Base-by-base conservation (phyloP, 1,139 yeast species). In the Meyerozyma smithsonii region DNA sequence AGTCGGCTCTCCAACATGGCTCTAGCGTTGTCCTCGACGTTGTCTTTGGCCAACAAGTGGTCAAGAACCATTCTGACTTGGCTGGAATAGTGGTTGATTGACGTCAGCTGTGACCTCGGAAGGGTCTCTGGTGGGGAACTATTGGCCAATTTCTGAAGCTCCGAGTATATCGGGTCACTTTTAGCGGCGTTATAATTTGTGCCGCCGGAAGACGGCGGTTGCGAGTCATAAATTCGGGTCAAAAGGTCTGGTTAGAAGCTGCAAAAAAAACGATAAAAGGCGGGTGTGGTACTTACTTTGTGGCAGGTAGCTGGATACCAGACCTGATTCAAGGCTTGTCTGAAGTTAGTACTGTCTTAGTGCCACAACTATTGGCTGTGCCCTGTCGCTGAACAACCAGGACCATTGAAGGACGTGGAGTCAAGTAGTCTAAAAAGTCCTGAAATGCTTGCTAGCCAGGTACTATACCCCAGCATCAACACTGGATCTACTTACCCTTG, bases 1-100 rank as follows among this genome's bases (percentile, higher is more conserved):
- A 20, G 32, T 19, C 11, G 36, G 12, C 28, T 45, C 37, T 10
- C 42, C 36, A 32, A 18, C 21, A 17, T 16, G 20, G 21, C 21
- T 30, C 34, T 2, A 10, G 34, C 23, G 16, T 18, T 30, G 15
- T 18, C 34, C n/a, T 30, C 34, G n/a, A 17, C 20, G 10, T 8
- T 8, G n/a, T 30, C 15, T 8, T 5, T 2, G 5, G 10, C 12
- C 12, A 30, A 7, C 21, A 30, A 18, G 20, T 18, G 20, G 12
- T 30, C 34, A 11, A 30, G 34, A 17, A 30, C 21, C 20, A 17
- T 16, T 18, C 15, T 11, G 19, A 30, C 10, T 30, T 30, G 34
- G 21, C 5, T 18, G 21, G 34, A 30, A n/a, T 30, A 18, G 20
- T 30, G 21, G 5, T 30, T 30, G 4, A 30, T 30, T 5, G 34